These are phyloP conservation scores for Psilocybe mexicana DNA, from an alignment of 1,284 basidiomycete genomes.

Conservation along the genomic window DNA sequence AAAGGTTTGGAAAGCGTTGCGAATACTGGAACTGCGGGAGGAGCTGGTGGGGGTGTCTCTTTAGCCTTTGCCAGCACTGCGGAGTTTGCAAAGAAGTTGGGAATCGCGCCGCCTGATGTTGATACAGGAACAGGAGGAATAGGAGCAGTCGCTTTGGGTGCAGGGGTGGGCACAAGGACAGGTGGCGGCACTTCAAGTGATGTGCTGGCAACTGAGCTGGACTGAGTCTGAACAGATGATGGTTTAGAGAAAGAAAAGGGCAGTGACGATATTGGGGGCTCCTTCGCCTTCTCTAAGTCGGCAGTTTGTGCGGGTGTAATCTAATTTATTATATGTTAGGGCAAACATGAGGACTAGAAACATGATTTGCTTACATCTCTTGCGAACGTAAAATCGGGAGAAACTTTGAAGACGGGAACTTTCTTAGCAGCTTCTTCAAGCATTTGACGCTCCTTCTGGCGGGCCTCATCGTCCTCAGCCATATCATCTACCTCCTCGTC, in stretches of 20 bases:
- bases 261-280: constrained; percentile 61
- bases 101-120: constrained; percentile 15
- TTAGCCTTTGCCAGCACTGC: constrained; percentile 18
- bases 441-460: constrained; percentile 41
- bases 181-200: background rate
- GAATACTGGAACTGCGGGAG: constrained; percentile 17
- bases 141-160: constrained; percentile 1
- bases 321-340: constrained; percentile 23
- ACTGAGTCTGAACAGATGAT: constrained; percentile 8
- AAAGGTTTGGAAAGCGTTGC: constrained; percentile 4
- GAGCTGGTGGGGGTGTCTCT: constrained; percentile 20
- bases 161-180: constrained; percentile 10
- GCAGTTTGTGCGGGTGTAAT: constrained; percentile 33
- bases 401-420: constrained; percentile 57
- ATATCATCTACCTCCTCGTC: constrained; percentile 64
- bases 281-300: constrained; percentile 49
- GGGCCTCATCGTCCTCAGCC: constrained; percentile 38
- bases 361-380: constrained; percentile 49
- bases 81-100: constrained; percentile 34
- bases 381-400: constrained; percentile 68
- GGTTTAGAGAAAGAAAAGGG: constrained; percentile 64
- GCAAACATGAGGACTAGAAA: constrained; percentile 2
- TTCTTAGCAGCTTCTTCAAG: constrained; percentile 55
- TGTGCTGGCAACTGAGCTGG: background rate
- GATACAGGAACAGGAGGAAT: background rate